Conservation (phyloP, 441 rosid genomes). For the Gossypium schwendimanii region DNA sequence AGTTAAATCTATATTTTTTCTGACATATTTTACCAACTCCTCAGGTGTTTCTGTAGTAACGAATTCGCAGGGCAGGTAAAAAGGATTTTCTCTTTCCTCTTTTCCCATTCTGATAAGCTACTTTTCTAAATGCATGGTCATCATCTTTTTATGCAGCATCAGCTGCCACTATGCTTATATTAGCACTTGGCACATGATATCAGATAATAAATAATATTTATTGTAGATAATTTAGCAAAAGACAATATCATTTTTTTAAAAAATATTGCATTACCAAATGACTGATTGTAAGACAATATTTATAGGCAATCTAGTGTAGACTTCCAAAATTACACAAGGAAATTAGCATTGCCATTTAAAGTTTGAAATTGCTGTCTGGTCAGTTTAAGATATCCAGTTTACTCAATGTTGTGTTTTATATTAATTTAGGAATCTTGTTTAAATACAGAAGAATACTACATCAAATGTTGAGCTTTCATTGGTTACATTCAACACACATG, state of each 20-base stretch:
- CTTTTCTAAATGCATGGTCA: neutral
- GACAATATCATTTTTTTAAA: neutral
- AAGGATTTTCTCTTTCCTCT: neutral
- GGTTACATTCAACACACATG: slow-evolving; percentile 70
- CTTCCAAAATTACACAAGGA: neutral
- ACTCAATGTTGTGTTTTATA: neutral
- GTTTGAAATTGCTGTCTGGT: neutral
- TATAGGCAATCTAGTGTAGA: neutral
- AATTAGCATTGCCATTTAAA: neutral
- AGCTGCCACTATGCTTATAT: neutral
- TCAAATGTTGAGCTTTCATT: slow-evolving; percentile 61
- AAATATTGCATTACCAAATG: neutral
- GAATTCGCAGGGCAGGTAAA: slow-evolving; percentile 70
- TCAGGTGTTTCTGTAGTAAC: slow-evolving; percentile 61
- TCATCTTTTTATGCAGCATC: neutral
- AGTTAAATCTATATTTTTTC: neutral
- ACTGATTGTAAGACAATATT: neutral
- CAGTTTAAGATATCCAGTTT: neutral
- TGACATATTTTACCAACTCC: slow-evolving; percentile 17
- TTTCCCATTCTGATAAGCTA: neutral
- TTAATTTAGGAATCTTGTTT: slow-evolving; percentile 7
- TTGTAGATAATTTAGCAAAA: neutral
- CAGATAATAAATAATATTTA: neutral
- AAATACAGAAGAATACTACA: slow-evolving; percentile 49
- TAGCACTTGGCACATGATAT: neutral